Base-by-base conservation (phyloP, 306 rosid genomes). In the Trichosanthes truncata region DNA sequence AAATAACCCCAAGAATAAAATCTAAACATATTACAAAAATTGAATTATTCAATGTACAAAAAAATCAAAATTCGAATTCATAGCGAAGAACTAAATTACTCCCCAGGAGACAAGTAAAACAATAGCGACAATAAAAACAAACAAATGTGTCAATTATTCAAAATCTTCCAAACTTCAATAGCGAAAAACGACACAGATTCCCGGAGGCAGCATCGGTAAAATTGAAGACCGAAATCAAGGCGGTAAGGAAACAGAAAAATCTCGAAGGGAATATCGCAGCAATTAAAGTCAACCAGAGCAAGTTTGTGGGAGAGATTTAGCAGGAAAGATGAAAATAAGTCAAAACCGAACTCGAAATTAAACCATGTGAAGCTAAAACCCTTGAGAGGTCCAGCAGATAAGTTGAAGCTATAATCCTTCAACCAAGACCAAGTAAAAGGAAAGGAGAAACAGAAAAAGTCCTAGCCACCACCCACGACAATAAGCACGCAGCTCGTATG, bases 251-350 rank as follows among this genome's bases (percentile, higher is more conserved):
- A 79, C 55, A 59, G 61, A 74, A 82, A 77, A 87, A 56, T 52
- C 61, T 55, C 40, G 51, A 21, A 82, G 86, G 83, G 84, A 80
- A 85, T 72, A 17, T 14, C 26, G 46, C 18, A 71, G 66, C 80
- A 89, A 81, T 83, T n/a, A 59, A 84, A 89, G 91, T 91, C 93
- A 93, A 91, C 94, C 89, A 86, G 81, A 79, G 36, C 65, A 80
- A 88, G 80, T 59, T 36, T n/a, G 9, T 52, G 48, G 49, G 43
- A 21, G 69, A 78, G 61, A 80, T 55, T 31, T 35, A 33, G 74
- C 60, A 79, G 40, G 43, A 14, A 14, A 62, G 21, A 62, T 0
- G 13, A 66, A 9, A 51, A 25, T 18, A 49, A 51, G 62, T 29
- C 1, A 85, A 81, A 63, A 73, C 25, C 2, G 65, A 82, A 67